Percentiles rank a stretch among this genome's conserved stretches.
Evolutionary conservation across 345 rosid genomes (phyloP).

Genomic region (Pseudoturritis turrita): DNA sequence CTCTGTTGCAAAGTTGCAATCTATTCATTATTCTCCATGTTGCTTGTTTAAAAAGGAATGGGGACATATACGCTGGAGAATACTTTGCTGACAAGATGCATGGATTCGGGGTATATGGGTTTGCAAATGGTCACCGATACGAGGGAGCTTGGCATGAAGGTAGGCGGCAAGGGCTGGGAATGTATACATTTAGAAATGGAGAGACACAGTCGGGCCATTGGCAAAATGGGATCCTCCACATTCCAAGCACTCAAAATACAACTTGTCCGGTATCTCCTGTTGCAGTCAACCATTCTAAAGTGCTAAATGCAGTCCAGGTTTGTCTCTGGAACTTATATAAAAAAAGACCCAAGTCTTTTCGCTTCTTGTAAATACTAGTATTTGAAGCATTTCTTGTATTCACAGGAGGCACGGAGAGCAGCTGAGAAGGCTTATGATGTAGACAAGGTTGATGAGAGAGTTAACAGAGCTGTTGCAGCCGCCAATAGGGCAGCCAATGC

Average conservation of each 20-base stretch:
- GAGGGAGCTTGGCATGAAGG: constrained; percentile 99
- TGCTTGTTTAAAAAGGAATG: constrained; percentile 50
- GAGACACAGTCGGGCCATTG: constrained; percentile 97
- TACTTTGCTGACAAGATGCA: constrained; percentile 98
- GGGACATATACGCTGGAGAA: constrained; percentile 90
- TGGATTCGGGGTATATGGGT: constrained; percentile 82
- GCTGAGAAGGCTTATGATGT: constrained; percentile 84
- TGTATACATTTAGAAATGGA: constrained; percentile 92
- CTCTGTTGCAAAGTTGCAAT: not conserved
- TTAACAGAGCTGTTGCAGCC: constrained; percentile 74
- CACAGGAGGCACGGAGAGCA: constrained; percentile 81
- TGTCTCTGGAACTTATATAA: not conserved
- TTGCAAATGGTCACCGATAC: constrained; percentile 88
- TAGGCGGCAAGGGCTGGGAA: constrained; percentile 92
- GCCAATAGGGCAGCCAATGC: constrained; percentile 93
- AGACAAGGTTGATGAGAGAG: constrained; percentile 88
- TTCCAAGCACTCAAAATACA: constrained; percentile 75
- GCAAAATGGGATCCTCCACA: constrained; percentile 82
- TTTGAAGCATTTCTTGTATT: no score
- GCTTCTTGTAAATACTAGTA: not conserved
- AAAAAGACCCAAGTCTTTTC: not conserved
- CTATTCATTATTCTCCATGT: not conserved
- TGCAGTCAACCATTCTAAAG: constrained; percentile 85
- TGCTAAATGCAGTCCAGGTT: constrained; percentile 89
- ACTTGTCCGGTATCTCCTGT: constrained; percentile 58